Conservation (phyloP, 306 rosid species). For the Medicago lupulina region DNA sequence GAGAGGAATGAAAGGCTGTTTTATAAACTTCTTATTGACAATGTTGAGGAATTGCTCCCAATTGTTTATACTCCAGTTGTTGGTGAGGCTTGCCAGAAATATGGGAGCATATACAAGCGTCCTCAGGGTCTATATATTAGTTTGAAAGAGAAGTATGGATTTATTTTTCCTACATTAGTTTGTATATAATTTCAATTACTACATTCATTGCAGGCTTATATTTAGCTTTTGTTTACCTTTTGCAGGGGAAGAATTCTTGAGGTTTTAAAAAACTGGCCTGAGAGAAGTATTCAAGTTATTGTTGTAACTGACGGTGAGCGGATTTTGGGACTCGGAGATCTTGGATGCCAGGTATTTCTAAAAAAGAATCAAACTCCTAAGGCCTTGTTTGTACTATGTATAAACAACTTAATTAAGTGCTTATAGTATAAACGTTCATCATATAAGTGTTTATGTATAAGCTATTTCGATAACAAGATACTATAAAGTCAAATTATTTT, state of each 20-base stretch:
- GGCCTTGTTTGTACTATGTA: background rate
- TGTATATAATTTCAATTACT: slow-evolving; percentile 12
- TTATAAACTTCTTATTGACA: slow-evolving; percentile 82
- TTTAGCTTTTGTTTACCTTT: slow-evolving; percentile 24
- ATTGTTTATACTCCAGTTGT: slow-evolving; percentile 92
- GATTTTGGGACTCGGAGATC: slow-evolving; percentile 97
- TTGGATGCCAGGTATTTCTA: slow-evolving; percentile 88
- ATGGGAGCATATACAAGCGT: slow-evolving; percentile 93
- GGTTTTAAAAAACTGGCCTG: slow-evolving; percentile 98
- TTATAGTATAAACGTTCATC: too few species aligned
- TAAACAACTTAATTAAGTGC: background rate
- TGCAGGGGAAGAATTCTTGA: slow-evolving; percentile 88
- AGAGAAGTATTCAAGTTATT: slow-evolving; percentile 80
- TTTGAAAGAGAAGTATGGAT: slow-evolving; percentile 82
- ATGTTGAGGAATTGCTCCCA: slow-evolving; percentile 91
- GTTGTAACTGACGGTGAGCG: slow-evolving; percentile 98
- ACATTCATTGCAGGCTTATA: slow-evolving; percentile 22
- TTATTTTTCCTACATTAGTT: slow-evolving; percentile 12
- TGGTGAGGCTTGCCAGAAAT: slow-evolving; percentile 97
- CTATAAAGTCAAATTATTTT: too few species aligned
- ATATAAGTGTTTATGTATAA: too few species aligned
- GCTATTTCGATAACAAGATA: background rate
- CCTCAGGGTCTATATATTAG: slow-evolving; percentile 99
- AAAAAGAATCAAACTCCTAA: slow-evolving; percentile 17
- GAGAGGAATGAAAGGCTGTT: slow-evolving; percentile 91